These are phyloP conservation scores for Hypomontagnella monticulosa DNA, from an alignment of 495 filamentous ascomycete species.

Conservation along the genomic window DNA sequence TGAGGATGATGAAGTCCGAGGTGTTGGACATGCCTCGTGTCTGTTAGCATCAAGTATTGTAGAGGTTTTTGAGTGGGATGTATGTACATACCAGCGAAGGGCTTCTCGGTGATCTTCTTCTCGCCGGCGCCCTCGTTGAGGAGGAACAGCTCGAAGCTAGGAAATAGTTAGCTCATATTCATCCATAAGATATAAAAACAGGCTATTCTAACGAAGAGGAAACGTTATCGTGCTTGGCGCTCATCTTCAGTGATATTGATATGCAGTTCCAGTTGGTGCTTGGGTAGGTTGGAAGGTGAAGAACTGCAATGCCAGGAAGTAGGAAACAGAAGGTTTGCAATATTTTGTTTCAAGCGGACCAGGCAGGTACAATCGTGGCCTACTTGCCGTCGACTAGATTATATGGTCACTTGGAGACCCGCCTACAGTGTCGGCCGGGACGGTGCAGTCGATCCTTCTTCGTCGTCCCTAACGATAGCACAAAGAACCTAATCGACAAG, in stretches of 20 bases:
- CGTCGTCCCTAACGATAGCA: too few relatives aligned
- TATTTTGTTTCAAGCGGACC: not conserved
- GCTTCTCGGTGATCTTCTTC: slow-evolving; percentile 87
- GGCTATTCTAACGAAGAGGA: not conserved
- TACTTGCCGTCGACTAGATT: not conserved
- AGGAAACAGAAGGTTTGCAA: not conserved
- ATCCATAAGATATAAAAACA: not conserved
- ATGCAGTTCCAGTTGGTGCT: not conserved
- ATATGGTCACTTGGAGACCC: not conserved
- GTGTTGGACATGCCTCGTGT: slow-evolving; percentile 78
- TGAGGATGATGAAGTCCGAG: slow-evolving; percentile 91
- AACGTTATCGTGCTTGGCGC: not conserved
- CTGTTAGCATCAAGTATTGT: slow-evolving; percentile 24
- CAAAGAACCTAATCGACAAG: too few relatives aligned
- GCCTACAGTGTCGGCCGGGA: not conserved
- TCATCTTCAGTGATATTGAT: not conserved
- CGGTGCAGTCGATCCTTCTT: not conserved
- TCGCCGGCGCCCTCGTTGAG: slow-evolving; percentile 76
- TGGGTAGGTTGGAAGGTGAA: not conserved
- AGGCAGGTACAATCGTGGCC: not conserved
- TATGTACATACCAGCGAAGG: slow-evolving; percentile 79
- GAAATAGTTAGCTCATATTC: slow-evolving; percentile 37
- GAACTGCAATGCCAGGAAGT: not conserved
- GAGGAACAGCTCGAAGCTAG: slow-evolving; percentile 90
- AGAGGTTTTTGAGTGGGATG: not conserved